Percentiles rank a stretch among this genome's conserved stretches.
Evolutionary conservation across 1,139 yeast genomes (phyloP).

Genomic region (Yamadazyma pseudoaaseri): DNA sequence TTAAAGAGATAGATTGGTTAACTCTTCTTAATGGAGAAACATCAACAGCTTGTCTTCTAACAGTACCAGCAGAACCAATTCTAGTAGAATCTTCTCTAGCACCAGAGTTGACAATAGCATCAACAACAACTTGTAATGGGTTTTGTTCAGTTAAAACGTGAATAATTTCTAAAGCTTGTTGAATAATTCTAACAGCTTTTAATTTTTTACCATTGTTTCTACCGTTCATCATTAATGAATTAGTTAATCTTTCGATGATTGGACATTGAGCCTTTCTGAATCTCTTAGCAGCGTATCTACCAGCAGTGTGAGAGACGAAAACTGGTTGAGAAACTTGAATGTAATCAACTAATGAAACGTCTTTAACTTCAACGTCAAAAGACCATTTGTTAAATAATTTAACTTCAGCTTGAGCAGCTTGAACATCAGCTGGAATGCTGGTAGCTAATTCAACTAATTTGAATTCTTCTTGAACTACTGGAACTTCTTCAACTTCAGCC

Average conservation of each 20-base stretch:
- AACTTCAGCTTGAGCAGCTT: conserved; percentile 94
- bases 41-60: conserved; percentile 99
- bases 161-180: conserved; percentile 98
- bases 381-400: conserved; percentile 99
- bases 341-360: conserved; percentile 97
- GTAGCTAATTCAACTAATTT: conserved; percentile 87
- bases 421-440: conserved; percentile 94
- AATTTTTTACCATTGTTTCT: conserved; percentile 99
- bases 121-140: conserved; percentile 99
- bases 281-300: conserved; percentile 99
- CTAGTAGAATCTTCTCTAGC: conserved; percentile 99
- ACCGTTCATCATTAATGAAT: conserved; percentile 99
- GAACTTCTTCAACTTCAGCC: conserved; percentile 50
- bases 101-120: conserved; percentile 99
- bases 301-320: conserved; percentile 98
- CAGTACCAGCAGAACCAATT: conserved; percentile 99
- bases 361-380: conserved; percentile 95
- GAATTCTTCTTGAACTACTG: conserved; percentile 72
- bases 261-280: conserved; percentile 99
- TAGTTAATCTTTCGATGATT: conserved; percentile 98
- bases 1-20: conserved; percentile 97
- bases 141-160: conserved; percentile 97
- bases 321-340: conserved; percentile 97
- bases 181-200: conserved; percentile 99
- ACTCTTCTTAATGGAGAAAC: conserved; percentile 99